Percentiles rank a stretch among this genome's conserved stretches.
phyloP scores from a whole-genome alignment of 2,329 filamentous ascomycete genomes.

The Mariannaea sp. region DNA sequence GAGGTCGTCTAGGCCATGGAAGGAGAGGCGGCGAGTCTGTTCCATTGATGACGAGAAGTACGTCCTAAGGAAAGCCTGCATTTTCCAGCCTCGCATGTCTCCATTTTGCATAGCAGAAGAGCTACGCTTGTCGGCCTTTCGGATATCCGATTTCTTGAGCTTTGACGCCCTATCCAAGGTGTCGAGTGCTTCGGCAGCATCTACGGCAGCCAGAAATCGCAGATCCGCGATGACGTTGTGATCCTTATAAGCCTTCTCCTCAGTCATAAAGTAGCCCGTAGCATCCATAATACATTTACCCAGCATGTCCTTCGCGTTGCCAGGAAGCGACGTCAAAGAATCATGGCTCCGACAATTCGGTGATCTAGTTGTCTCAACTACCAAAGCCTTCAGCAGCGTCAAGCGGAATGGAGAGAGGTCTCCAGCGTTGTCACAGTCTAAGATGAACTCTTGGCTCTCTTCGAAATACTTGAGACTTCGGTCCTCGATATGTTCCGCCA shows the following conservation, averaged over 20 bases:
- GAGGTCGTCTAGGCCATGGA: constrained; percentile 39
- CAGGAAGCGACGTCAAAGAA: constrained; percentile 32
- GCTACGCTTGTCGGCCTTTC: constrained; percentile 45
- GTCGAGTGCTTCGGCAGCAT: constrained; percentile 37
- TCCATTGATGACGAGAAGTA: constrained; percentile 43
- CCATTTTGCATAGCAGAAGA: constrained; percentile 42
- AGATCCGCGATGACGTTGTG: constrained; percentile 33
- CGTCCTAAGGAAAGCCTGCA: constrained; percentile 50
- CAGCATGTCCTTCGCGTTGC: constrained; percentile 36
- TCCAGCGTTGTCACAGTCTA: constrained; percentile 29
- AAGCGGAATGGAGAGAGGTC: constrained; percentile 41
- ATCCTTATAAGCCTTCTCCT: constrained; percentile 39
- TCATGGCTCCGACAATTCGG: constrained; percentile 34
- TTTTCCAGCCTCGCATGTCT: constrained; percentile 51
- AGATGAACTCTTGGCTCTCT: constrained; percentile 36
- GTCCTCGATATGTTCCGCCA: constrained; percentile 50
- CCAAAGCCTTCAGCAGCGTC: constrained; percentile 45
- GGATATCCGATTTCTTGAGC: constrained; percentile 40
- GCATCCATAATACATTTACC: constrained; percentile 35
- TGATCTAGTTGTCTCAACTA: constrained; percentile 37
- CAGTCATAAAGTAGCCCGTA: constrained; percentile 36
- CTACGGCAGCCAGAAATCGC: constrained; percentile 41
- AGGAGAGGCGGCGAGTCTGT: constrained; percentile 41
- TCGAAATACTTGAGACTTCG: constrained; percentile 49
- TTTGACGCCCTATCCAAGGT: constrained; percentile 29